These are phyloP conservation scores for Acer campestre DNA, from an alignment of 345 rosid genomes.

Conservation along the genomic window DNA sequence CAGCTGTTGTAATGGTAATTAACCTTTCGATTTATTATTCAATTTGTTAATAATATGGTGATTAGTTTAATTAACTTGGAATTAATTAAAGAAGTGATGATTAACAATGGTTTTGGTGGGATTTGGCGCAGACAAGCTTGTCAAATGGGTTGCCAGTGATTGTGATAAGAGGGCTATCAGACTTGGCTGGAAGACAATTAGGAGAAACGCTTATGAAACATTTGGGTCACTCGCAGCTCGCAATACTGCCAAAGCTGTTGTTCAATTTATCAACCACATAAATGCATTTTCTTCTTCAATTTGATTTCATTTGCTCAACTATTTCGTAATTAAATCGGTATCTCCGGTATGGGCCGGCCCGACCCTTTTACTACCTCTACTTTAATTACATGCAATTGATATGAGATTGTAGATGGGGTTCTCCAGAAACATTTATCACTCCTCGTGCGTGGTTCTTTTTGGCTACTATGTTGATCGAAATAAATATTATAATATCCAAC, in stretches of 20 bases:
- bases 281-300: constrained; percentile 16
- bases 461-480: too few species aligned
- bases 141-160: constrained; percentile 54
- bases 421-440: too few species aligned
- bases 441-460: too few species aligned
- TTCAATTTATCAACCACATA: constrained; percentile 33
- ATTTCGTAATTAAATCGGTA: too few species aligned
- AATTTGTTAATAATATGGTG: too few species aligned
- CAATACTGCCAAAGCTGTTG: constrained; percentile 43
- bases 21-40: not conserved
- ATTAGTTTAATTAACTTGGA: too few species aligned
- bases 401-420: too few species aligned
- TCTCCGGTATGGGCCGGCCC: too few species aligned
- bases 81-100: too few species aligned
- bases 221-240: constrained; percentile 48
- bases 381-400: too few species aligned
- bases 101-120: not conserved
- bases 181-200: constrained; percentile 46
- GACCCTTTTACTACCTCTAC: too few species aligned
- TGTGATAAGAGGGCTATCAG: constrained; percentile 48
- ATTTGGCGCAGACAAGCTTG: constrained; percentile 39
- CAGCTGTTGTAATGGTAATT: constrained; percentile 53
- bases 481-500: too few species aligned
- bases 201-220: constrained; percentile 33
- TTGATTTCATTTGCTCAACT: not conserved